A percentile compares a stretch with the other conserved stretches of the same genome.
phyloP scores from a whole-genome alignment of 495 filamentous ascomycete genomes.

The Penicillium cinerascens region DNA sequence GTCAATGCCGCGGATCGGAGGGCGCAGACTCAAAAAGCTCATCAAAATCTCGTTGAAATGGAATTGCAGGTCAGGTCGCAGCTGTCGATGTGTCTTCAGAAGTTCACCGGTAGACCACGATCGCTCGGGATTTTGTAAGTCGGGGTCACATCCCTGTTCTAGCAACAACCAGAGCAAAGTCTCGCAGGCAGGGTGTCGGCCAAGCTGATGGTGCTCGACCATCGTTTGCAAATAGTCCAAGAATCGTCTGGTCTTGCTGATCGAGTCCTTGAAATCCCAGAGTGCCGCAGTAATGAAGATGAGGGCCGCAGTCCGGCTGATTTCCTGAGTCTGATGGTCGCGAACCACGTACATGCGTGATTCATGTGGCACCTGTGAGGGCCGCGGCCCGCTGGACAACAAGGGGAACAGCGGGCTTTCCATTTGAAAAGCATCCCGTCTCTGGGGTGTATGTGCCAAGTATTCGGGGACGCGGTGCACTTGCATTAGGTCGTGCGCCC shows the following conservation, averaged over 20 bases:
- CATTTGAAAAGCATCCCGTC: conserved; percentile 36
- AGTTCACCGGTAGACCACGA: conserved; percentile 41
- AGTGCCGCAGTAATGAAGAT: conserved; percentile 42
- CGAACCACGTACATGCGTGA: conserved; percentile 41
- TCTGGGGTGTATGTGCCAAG: conserved; percentile 27
- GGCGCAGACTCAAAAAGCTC: conserved; percentile 32
- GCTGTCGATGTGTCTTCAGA: conserved; percentile 33
- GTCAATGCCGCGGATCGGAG: conserved; percentile 33
- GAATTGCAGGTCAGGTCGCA: conserved; percentile 41
- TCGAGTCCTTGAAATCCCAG: conserved; percentile 36
- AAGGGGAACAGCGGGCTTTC: conserved; percentile 39
- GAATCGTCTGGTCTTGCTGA: conserved; percentile 34
- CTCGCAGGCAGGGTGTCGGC: conserved; percentile 39
- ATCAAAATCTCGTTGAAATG: conserved; percentile 45
- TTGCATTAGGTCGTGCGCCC: conserved; percentile 36
- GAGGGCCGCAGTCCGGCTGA: conserved; percentile 37
- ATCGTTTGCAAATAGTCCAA: conserved; percentile 25
- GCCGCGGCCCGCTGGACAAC: conserved; percentile 44
- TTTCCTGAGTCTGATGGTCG: conserved; percentile 34
- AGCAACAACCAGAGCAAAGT: conserved; percentile 43
- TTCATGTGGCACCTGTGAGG: conserved; percentile 37
- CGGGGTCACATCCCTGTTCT: conserved; percentile 35
- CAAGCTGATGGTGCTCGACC: conserved; percentile 33
- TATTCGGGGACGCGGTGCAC: conserved; percentile 29
- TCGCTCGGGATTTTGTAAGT: conserved; percentile 38